Conservation (phyloP, 345 rosid species). For the Atalantia buxifolia region DNA sequence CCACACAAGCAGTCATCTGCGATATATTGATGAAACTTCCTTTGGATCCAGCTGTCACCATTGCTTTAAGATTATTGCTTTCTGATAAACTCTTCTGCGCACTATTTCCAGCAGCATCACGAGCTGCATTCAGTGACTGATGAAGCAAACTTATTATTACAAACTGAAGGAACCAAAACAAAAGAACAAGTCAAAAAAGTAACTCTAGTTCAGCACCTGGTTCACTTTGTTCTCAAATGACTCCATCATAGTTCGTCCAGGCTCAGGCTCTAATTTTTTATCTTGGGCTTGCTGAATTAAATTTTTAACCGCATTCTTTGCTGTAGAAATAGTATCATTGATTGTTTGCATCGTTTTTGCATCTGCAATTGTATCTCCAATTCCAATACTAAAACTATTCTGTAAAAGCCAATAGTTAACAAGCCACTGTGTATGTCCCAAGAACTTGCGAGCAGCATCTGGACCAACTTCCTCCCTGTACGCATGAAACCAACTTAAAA, state of each 20-base stretch:
- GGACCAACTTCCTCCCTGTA: conserved; percentile 98
- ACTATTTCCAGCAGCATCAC: conserved; percentile 94
- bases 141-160: conserved; percentile 6
- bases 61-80: conserved; percentile 96
- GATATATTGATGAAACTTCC: conserved; percentile 96
- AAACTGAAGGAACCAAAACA: background rate
- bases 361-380: conserved; percentile 98
- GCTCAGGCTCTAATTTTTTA: conserved; percentile 77
- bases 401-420: conserved; percentile 98
- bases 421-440: conserved; percentile 99
- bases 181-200: background rate
- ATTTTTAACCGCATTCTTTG: conserved; percentile 81
- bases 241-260: conserved; percentile 89
- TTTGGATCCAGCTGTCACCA: conserved; percentile 97
- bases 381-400: conserved; percentile 91
- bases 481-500: conserved; percentile 2
- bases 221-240: conserved; percentile 95
- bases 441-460: conserved; percentile 97
- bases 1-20: conserved; percentile 98
- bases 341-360: conserved; percentile 90
- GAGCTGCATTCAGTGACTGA: too few relatives aligned
- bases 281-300: conserved; percentile 52
- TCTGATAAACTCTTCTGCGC: conserved; percentile 92
- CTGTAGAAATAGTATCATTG: conserved; percentile 73
- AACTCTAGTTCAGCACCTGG: conserved; percentile 41